Percentiles rank a stretch among this genome's conserved stretches.
Conservation (phyloP, 75 land plant genomes). For the Cunninghamia lanceolata region DNA sequence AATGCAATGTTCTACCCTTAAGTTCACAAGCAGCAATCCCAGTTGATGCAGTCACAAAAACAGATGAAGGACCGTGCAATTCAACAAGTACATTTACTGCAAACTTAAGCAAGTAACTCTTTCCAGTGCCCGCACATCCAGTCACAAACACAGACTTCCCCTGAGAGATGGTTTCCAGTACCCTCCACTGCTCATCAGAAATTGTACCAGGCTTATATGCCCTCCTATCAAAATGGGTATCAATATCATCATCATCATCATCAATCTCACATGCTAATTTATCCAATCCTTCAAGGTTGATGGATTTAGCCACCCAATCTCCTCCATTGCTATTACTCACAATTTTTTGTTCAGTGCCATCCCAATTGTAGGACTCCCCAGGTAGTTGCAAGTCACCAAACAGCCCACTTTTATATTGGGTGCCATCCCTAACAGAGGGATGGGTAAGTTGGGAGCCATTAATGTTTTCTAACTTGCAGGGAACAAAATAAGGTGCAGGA, state of each 20-base stretch:
- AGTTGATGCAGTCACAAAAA: slow-evolving; percentile 79
- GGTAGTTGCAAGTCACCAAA: not conserved
- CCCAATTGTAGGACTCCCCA: not conserved
- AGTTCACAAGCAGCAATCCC: slow-evolving; percentile 58
- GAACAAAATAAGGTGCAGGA: not conserved
- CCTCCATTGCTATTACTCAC: not conserved
- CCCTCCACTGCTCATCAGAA: slow-evolving; percentile 44
- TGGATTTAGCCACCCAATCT: not conserved
- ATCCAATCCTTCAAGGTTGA: not conserved
- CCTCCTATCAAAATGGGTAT: not conserved
- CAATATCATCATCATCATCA: not conserved
- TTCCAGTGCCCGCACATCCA: slow-evolving; percentile 88
- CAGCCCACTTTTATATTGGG: not conserved
- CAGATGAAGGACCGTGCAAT: slow-evolving; percentile 27
- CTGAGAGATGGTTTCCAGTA: slow-evolving; percentile 43
- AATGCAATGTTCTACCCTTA: slow-evolving; percentile 47
- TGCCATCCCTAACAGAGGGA: not conserved
- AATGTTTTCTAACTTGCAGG: not conserved
- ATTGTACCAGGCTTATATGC: not conserved
- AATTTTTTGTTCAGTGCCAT: not conserved
- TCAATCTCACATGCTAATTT: not conserved
- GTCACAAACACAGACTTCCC: slow-evolving; percentile 85
- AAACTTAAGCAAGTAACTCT: slow-evolving; percentile 50
- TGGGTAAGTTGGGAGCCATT: not conserved
- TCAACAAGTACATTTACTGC: slow-evolving; percentile 29